Conservation (phyloP, 768 basidiomycete species). For the Lactarius psammicola region DNA sequence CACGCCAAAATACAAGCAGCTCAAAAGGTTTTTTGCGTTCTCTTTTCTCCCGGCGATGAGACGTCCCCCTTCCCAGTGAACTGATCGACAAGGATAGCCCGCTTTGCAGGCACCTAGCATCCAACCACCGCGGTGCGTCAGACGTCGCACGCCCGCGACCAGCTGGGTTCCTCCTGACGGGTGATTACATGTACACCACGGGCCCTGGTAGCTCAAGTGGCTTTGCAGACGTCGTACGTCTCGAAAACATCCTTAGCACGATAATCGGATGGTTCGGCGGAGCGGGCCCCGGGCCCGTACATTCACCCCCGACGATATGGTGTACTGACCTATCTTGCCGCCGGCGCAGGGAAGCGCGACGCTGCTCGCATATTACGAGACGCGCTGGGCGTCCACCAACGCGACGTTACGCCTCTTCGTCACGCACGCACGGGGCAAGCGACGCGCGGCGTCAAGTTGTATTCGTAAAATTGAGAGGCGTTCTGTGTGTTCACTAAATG, state of each 20-base stretch:
- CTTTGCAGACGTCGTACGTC: constrained; percentile 18
- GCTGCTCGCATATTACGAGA: constrained; percentile 17
- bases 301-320: constrained; percentile 10
- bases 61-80: constrained; percentile 10
- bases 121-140: constrained; percentile 1
- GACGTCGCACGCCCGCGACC: constrained; percentile 18
- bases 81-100: constrained; percentile 19
- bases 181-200: constrained; percentile 20
- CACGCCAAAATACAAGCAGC: constrained; percentile 19
- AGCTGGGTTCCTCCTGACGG: not conserved
- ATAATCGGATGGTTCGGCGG: constrained; percentile 4
- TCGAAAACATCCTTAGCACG: constrained; percentile 20
- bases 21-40: constrained; percentile 12
- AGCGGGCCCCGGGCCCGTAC: constrained; percentile 13
- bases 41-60: constrained; percentile 15
- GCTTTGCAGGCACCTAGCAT: constrained; percentile 19
- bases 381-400: constrained; percentile 15
- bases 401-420: constrained; percentile 19
- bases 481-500: not conserved
- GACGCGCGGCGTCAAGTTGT: constrained; percentile 19
- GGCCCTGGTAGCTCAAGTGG: constrained; percentile 5
- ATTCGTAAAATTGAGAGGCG: not conserved
- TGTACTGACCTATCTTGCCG: constrained; percentile 20
- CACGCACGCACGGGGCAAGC: not conserved
- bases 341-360: constrained; percentile 14